phyloP scores from a whole-genome alignment of 78 protist species.

The Cavenderia fasciculata region DNA sequence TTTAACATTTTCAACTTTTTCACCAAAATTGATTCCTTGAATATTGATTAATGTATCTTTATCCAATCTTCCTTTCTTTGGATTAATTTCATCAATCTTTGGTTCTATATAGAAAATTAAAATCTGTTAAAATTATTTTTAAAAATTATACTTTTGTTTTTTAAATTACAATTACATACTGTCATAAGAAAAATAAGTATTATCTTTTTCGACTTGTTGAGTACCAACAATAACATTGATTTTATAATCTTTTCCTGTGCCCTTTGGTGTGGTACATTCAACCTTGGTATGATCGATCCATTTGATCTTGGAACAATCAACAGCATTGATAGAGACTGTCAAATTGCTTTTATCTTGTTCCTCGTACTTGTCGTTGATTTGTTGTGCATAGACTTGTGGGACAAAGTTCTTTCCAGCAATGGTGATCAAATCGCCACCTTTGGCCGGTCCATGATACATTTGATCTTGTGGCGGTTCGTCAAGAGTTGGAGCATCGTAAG shows the following conservation, averaged over 20 bases:
- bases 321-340: slow-evolving; percentile 1
- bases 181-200: slow-evolving; percentile 9
- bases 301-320: background rate
- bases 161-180: background rate
- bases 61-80: slow-evolving; percentile 1
- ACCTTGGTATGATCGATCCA: slow-evolving; percentile 13
- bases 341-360: background rate
- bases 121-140: background rate
- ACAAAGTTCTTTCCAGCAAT: slow-evolving; percentile 43
- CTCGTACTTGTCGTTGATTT: background rate
- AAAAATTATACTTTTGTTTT: background rate
- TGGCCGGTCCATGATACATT: slow-evolving; percentile 18
- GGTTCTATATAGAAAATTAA: background rate
- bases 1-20: slow-evolving; percentile 14
- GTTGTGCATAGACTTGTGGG: background rate
- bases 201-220: slow-evolving; percentile 1
- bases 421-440: background rate
- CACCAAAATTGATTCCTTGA: slow-evolving; percentile 37
- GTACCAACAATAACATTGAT: slow-evolving; percentile 17
- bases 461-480: background rate
- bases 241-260: slow-evolving; percentile 13
- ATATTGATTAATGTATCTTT: background rate
- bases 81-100: background rate
- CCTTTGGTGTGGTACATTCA: slow-evolving; percentile 17
- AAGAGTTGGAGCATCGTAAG: background rate